Conservation (phyloP, 2,329 filamentous ascomycete species). For the Gliomastix tumulicola region DNA sequence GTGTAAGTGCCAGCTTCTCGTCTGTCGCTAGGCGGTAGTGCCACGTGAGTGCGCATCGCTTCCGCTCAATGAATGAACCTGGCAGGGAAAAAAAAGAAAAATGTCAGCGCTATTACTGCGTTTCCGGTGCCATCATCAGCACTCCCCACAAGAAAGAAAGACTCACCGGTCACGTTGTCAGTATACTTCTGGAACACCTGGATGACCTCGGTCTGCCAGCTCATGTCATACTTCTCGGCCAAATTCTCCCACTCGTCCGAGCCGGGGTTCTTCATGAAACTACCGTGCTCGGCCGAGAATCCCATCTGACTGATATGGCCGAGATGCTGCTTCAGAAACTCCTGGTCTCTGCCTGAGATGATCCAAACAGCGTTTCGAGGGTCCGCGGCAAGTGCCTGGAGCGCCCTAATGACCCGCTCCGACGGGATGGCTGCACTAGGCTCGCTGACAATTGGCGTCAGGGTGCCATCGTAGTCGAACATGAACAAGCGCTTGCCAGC, state of each 20-base stretch:
- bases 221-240: slow-evolving; percentile 81
- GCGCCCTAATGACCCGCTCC: slow-evolving; percentile 69
- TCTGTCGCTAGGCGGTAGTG: slow-evolving; percentile 93
- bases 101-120: too few species aligned
- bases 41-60: slow-evolving; percentile 93
- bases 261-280: slow-evolving; percentile 81
- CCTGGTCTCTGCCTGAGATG: slow-evolving; percentile 89
- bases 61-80: slow-evolving; percentile 90
- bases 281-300: slow-evolving; percentile 95
- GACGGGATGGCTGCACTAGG: slow-evolving; percentile 85
- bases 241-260: slow-evolving; percentile 80
- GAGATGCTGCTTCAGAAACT: slow-evolving; percentile 83
- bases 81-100: too few species aligned
- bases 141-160: too few species aligned
- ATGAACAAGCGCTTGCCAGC: slow-evolving; percentile 83
- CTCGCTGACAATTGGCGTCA: slow-evolving; percentile 91
- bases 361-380: slow-evolving; percentile 92
- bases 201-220: slow-evolving; percentile 82
- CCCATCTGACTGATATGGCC: slow-evolving; percentile 86
- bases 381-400: slow-evolving; percentile 74
- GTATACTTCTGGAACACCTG: slow-evolving; percentile 84
- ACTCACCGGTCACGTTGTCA: slow-evolving; percentile 71
- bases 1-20: slow-evolving; percentile 73
- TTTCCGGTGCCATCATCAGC: too few species aligned
- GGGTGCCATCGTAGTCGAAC: slow-evolving; percentile 97